These are phyloP conservation scores for Vitis rotundifolia DNA, from an alignment of 164 flowering plant genomes.

Conservation along the genomic window DNA sequence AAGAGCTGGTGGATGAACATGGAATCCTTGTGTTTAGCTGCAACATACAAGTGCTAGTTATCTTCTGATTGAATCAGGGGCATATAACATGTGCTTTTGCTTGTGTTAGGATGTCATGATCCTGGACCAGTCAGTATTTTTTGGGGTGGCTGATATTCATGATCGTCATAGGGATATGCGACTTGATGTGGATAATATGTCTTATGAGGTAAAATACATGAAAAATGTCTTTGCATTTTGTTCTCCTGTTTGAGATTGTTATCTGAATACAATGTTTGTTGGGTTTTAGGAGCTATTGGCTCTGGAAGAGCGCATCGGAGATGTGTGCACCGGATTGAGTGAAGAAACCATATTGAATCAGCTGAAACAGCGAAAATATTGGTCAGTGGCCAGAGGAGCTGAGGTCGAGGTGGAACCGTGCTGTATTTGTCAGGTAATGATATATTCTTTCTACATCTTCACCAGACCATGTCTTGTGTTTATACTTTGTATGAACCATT, in stretches of 20 bases:
- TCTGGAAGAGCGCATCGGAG: slow-evolving; percentile 82
- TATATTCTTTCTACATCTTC: neutral
- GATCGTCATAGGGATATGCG: slow-evolving; percentile 96
- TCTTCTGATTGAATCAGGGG: no score
- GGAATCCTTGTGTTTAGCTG: no score
- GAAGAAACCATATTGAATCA: slow-evolving; percentile 52
- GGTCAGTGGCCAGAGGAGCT: slow-evolving; percentile 8
- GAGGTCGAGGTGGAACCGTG: slow-evolving; percentile 67
- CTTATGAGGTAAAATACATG: slow-evolving; percentile 62
- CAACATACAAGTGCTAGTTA: no score
- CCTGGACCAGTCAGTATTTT: slow-evolving; percentile 69
- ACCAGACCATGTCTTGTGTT: neutral
- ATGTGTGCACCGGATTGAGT: slow-evolving; percentile 71
- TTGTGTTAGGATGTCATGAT: slow-evolving; percentile 77
- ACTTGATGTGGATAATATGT: slow-evolving; percentile 96
- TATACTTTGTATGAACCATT: neutral
- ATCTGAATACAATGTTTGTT: neutral
- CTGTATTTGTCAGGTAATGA: slow-evolving; percentile 73
- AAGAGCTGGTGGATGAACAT: no score
- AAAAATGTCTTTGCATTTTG: neutral
- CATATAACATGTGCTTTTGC: neutral
- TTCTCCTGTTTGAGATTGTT: neutral
- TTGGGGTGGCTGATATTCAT: slow-evolving; percentile 71
- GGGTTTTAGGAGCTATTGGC: slow-evolving; percentile 70
- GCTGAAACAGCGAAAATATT: slow-evolving; percentile 49